These are phyloP conservation scores for Cinchona pubescens DNA, from an alignment of 257 asterid genomes.

Conservation along the genomic window DNA sequence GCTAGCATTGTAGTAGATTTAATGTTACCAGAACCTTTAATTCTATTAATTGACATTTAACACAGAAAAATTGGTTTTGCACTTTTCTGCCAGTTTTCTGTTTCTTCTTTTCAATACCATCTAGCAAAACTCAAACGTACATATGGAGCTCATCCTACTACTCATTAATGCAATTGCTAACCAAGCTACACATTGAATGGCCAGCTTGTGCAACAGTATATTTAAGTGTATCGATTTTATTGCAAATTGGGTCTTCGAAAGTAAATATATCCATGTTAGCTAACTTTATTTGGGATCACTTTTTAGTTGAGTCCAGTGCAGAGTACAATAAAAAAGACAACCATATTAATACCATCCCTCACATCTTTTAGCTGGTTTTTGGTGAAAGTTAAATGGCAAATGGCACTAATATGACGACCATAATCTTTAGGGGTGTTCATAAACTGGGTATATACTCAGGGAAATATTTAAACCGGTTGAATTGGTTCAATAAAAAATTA, in stretches of 20 bases:
- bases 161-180: constrained; percentile 5
- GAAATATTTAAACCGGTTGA: too few species aligned
- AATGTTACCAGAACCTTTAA: neutral
- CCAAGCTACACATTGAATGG: constrained; percentile 1
- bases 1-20: neutral
- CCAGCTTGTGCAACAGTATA: constrained; percentile 5
- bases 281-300: neutral
- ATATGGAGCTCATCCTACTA: neutral
- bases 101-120: neutral
- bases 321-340: neutral
- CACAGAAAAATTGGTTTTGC: neutral
- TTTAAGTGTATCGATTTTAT: too few species aligned
- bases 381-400: neutral
- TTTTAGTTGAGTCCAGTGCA: constrained; percentile 2
- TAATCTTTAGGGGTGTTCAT: too few species aligned
- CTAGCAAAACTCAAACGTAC: neutral
- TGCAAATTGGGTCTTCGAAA: constrained; percentile 6
- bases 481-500: too few species aligned
- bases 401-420: neutral
- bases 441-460: too few species aligned
- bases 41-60: neutral
- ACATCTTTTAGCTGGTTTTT: neutral
- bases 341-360: neutral
- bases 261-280: neutral
- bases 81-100: too few species aligned